Evolutionary conservation across 192 early-diverging fungal species (phyloP), one percentile per base, ranked within the genome.

Genomic region (Polychytrium aggregatum): DNA sequence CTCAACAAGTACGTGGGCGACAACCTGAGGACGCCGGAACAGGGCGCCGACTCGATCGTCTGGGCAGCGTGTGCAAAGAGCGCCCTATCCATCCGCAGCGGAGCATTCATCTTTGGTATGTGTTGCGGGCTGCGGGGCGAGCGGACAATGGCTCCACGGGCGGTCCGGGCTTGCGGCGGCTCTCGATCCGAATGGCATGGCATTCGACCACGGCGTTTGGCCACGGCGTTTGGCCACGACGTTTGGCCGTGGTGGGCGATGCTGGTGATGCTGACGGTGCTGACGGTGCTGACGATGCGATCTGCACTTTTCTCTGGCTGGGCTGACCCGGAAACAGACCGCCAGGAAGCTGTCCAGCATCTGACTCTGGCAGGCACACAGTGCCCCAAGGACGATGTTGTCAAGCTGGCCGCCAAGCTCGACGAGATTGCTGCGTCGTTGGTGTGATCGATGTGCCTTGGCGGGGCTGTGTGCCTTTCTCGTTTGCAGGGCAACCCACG

Each of bases 21-120:
- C 10, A 26, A 22, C 4, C 36, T 63, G 48, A 7, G 60, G 21
- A 63, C 60, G 3, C 18, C 30, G 18, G 54, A 43, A 3, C 42
- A 63, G 38, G 60, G 60, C 10, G 60, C 60, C 5, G 60, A 63
- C 34, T 58, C 60, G 28, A 63, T 63, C 41, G 60, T 63, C 34
- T 63, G 60, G 60, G 53, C 53, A 17, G 45, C 50, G 34, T n/a
- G n/a, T n/a, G n/a, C n/a, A n/a, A n/a, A n/a, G n/a, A n/a, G n/a
- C n/a, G n/a, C n/a, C n/a, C n/a, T n/a, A n/a, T n/a, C n/a, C n/a
- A n/a, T n/a, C n/a, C n/a, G n/a, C n/a, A n/a, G n/a, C n/a, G n/a
- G n/a, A n/a, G n/a, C n/a, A n/a, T n/a, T n/a, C n/a, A n/a, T n/a
- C n/a, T n/a, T n/a, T n/a, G n/a, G n/a, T n/a, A n/a, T n/a, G n/a